Evolutionary conservation across 768 basidiomycete genomes (phyloP), one percentile per base, ranked within the genome.

Genomic region (Lepiota venenata): DNA sequence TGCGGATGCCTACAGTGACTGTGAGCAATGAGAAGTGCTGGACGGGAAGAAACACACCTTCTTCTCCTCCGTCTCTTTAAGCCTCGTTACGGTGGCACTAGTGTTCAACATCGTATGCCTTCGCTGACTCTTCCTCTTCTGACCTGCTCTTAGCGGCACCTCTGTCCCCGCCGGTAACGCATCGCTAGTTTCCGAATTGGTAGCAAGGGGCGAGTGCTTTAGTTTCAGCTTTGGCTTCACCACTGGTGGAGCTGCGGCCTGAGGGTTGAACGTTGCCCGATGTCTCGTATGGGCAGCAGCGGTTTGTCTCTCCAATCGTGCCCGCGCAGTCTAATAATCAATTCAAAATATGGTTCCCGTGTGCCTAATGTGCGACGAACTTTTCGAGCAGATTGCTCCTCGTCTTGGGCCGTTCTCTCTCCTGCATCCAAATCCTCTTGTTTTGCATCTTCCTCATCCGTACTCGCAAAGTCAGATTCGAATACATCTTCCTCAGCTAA

Each of bases 391-490:
- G 71, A 72, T 55, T 70, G 77, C 50, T 90, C 87, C 60, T 89
- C 88, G 9, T 85, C 83, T 32, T 71, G 67, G 3, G 79, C 72
- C n/a, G 69, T 71, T 39, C 69, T 76, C 61, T 92, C 90, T 0
- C 73, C 85, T 4, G 71, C 75, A 4, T 81, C 81, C 15, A 42
- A 11, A 11, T 73, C 71, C 10, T 78, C 80, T 21, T 79, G 77
- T n/a, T 79, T 77, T 1, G 68, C 75, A 36, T 79, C 75, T 56
- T 85, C 85, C 39, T 90, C 90, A 55, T 93, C 91, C 0, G 91
- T 93, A 59, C 87, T 89, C 58, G 84, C 88, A 62, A 94, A 93
- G 66, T 93, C 91, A 9, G 87, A 89, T 59, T 79, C 90, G 56
- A 91, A 90, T 7, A 86, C 65, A 62, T 93, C 91, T 59, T 88